Evolutionary conservation across 2,329 filamentous ascomycete genomes (phyloP).

Genomic region (Alternaria longipes): DNA sequence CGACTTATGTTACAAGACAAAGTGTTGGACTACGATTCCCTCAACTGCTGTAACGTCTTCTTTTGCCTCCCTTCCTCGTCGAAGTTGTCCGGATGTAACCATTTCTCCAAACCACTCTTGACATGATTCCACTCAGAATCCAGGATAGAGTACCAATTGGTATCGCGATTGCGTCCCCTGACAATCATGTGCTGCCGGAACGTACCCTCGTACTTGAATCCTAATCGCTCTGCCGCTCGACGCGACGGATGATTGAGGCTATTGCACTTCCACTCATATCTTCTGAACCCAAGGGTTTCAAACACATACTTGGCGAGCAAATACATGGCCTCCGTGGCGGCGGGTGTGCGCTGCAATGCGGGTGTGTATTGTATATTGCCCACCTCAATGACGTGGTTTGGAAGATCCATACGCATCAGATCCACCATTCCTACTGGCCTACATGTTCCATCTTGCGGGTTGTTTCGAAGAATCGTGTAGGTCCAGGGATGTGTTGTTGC

Average conservation of each 20-base stretch:
- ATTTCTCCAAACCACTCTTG: constrained; percentile 60
- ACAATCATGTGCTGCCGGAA: constrained; percentile 70
- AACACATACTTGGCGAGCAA: constrained; percentile 65
- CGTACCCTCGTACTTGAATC: constrained; percentile 67
- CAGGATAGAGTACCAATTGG: constrained; percentile 67
- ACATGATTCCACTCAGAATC: constrained; percentile 66
- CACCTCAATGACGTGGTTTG: constrained; percentile 64
- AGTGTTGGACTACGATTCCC: constrained; percentile 9
- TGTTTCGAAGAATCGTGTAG: constrained; percentile 19
- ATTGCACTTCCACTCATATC: constrained; percentile 73
- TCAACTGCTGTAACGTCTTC: constrained; percentile 54
- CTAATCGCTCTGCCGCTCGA: constrained; percentile 65
- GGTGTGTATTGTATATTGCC: constrained; percentile 64
- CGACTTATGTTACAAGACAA: not conserved
- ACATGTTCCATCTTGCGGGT: not conserved
- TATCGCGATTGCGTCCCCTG: constrained; percentile 66
- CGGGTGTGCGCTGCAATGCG: constrained; percentile 62
- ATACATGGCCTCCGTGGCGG: constrained; percentile 67
- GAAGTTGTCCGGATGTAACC: constrained; percentile 66
- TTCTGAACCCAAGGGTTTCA: constrained; percentile 61
- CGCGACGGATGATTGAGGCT: constrained; percentile 63
- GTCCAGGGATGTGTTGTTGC: constrained; percentile 23
- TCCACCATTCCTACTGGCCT: constrained; percentile 20
- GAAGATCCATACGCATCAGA: constrained; percentile 53
- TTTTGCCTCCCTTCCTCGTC: constrained; percentile 63